Conservation (phyloP, 2,329 filamentous ascomycete species). For the Penicillium sp. region DNA sequence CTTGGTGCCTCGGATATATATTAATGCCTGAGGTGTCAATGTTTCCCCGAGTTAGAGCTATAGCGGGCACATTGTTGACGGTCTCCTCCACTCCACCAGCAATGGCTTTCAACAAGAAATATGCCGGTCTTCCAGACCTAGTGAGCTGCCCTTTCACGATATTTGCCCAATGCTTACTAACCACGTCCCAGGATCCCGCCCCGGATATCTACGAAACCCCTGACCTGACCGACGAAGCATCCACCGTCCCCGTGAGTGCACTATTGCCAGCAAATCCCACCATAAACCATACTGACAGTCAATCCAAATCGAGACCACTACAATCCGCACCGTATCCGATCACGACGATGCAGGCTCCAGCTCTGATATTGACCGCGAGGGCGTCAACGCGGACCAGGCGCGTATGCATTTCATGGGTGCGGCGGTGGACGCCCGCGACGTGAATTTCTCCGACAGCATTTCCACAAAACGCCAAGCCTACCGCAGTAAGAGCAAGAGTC, state of each 20-base stretch:
- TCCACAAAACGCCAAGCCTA: slow-evolving; percentile 79
- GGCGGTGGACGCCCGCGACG: slow-evolving; percentile 68
- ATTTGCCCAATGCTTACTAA: not conserved
- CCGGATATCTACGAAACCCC: slow-evolving; percentile 97
- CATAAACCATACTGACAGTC: slow-evolving; percentile 32
- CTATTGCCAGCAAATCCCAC: not conserved
- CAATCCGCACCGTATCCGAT: slow-evolving; percentile 54
- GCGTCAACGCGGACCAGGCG: slow-evolving; percentile 71
- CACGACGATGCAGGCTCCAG: slow-evolving; percentile 52
- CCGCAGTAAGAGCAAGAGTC: slow-evolving; percentile 56
- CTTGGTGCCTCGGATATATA: not conserved
- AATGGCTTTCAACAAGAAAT: slow-evolving; percentile 76
- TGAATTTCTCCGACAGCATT: slow-evolving; percentile 87
- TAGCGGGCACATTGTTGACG: slow-evolving; percentile 7
- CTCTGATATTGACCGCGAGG: slow-evolving; percentile 67
- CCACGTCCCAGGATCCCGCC: slow-evolving; percentile 64
- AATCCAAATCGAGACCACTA: slow-evolving; percentile 50
- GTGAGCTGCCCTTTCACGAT: slow-evolving; percentile 43
- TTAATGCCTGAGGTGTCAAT: slow-evolving; percentile 2
- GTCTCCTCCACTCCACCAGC: slow-evolving; percentile 9
- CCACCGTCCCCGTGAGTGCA: slow-evolving; percentile 67
- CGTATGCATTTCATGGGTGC: slow-evolving; percentile 72
- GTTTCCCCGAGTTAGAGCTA: slow-evolving; percentile 3
- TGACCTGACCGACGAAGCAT: slow-evolving; percentile 82
- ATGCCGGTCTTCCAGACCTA: slow-evolving; percentile 72